Base-by-base conservation (phyloP, 2,329 filamentous ascomycete genomes). In the Achaetomium macrosporum region DNA sequence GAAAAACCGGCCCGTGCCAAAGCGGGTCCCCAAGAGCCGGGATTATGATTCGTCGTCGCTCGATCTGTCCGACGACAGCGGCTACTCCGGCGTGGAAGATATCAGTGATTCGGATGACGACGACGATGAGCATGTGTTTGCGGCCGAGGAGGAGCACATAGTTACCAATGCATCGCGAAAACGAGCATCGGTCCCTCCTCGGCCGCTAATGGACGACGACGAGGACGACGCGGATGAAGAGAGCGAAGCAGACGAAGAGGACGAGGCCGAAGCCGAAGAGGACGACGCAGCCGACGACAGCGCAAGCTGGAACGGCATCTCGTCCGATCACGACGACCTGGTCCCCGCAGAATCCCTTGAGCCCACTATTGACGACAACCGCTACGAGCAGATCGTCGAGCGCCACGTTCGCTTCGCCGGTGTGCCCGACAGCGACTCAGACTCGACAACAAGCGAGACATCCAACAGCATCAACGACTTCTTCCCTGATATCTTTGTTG, bases 401-500 rank as follows among this genome's bases (percentile, higher is more conserved):
- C 82, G 87, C 54, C 85, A 85, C 59, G 88, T 93, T 41, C 87
- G 86, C 62, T 93, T 93, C 63, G 78, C 84, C 49, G 78, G 81
- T 51, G 76, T 85, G 39, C 78, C 83, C 53, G 77, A 79, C 54
- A 85, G 85, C 56, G 85, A 89, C 60, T 84, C 85, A 52, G 85
- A 88, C 60, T 86, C 79, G 50, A 83, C 82, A 2, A 63, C 63
- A 1, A 64, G 62, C 49, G 83, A 84, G 47, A 80, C 76, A 4
- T 81, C 84, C 37, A 78, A 83, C 54, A 78, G 83, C 57, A 70
- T 77, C 42, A 78, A 81, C 55, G 80, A 82, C 57, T 80, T 90
- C 58, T 89, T 89, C 57, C 85, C 87, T 1, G 83, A 90, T 65
- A 83, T 92, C 54, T 92, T 92, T 67, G 76, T 91, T 52, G 82